Conservation (phyloP, 208 protist species). For the Leptomonas seymouri region DNA sequence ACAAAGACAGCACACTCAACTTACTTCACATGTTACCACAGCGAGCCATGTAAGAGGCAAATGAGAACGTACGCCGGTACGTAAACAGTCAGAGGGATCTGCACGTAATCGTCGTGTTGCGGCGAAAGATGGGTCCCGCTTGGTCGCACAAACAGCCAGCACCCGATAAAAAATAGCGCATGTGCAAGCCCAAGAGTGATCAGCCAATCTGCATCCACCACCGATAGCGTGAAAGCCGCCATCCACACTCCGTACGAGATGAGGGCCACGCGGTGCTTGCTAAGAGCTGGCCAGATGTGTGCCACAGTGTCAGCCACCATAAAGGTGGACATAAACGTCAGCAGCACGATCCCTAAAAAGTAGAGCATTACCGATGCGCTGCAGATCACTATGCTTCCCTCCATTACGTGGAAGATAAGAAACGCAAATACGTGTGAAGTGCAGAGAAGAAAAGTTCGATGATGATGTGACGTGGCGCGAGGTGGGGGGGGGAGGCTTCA, state of each 20-base stretch:
- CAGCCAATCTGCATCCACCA: conserved; percentile 54
- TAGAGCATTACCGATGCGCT: conserved; percentile 26
- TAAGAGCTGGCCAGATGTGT: conserved; percentile 38
- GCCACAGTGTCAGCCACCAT: conserved; percentile 70
- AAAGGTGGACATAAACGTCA: conserved; percentile 73
- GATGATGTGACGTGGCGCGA: too few relatives aligned
- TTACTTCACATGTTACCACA: conserved; percentile 3
- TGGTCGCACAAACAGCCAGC: conserved; percentile 18
- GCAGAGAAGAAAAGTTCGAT: not conserved
- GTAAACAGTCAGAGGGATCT: conserved; percentile 46
- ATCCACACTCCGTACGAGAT: conserved; percentile 43
- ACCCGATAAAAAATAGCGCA: conserved; percentile 34
- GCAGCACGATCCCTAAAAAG: conserved; percentile 12
- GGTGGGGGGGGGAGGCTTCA: too few relatives aligned
- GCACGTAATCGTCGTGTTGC: conserved; percentile 49
- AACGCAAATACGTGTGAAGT: not conserved
- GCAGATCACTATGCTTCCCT: not conserved
- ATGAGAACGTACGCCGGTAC: conserved; percentile 53
- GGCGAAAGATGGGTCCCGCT: not conserved
- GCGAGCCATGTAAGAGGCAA: conserved; percentile 41
- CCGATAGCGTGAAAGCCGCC: conserved; percentile 29
- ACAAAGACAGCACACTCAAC: not conserved
- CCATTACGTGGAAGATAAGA: not conserved
- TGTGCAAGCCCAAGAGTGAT: conserved; percentile 40
- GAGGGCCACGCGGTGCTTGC: conserved; percentile 24